Evolutionary conservation across 306 rosid genomes (phyloP).

Genomic region (Luffa aegyptiaca): DNA sequence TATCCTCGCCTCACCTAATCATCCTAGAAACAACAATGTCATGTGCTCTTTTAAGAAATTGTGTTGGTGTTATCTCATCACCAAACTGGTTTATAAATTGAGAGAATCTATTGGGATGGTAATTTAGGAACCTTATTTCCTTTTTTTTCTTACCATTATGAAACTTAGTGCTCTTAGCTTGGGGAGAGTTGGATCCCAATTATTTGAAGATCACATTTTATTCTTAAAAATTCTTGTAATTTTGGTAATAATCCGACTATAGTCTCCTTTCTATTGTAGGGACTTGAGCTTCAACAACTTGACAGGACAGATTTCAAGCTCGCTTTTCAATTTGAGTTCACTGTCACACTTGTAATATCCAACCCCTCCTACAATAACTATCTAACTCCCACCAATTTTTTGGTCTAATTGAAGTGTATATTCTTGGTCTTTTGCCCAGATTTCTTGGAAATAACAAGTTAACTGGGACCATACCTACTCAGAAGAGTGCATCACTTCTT

Average conservation of each 20-base stretch:
- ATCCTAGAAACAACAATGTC: neutral
- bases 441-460: slow-evolving; percentile 77
- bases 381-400: slow-evolving; percentile 1
- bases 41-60: neutral
- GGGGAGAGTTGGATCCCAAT: neutral
- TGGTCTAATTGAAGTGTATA: slow-evolving; percentile 1
- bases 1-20: neutral
- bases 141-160: neutral
- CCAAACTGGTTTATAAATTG: neutral
- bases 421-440: slow-evolving; percentile 19
- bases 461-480: slow-evolving; percentile 44
- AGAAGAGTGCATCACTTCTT: slow-evolving; percentile 34
- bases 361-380: neutral
- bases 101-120: neutral
- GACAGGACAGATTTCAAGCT: slow-evolving; percentile 40
- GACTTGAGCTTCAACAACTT: slow-evolving; percentile 88
- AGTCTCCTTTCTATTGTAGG: slow-evolving; percentile 27
- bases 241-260: neutral
- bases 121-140: neutral
- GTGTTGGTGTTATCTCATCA: neutral
- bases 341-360: slow-evolving; percentile 50
- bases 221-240: neutral
- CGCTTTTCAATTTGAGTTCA: slow-evolving; percentile 54
- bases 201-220: neutral
- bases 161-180: neutral